Conservation (phyloP, 305 asterid species). For the Withania somnifera region DNA sequence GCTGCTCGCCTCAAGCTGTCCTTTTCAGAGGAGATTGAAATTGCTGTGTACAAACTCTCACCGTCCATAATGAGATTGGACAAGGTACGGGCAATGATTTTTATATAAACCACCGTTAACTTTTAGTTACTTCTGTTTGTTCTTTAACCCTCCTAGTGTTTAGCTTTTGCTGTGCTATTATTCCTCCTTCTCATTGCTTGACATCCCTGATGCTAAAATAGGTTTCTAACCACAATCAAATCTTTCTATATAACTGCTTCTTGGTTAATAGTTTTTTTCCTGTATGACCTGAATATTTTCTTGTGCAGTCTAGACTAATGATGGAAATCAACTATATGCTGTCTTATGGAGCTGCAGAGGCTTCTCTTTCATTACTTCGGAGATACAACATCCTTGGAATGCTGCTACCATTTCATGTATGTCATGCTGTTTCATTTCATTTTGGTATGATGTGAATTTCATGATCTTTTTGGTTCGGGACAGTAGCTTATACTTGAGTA, state of each 20-base stretch:
- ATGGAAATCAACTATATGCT: conserved; percentile 86
- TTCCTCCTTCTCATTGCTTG: background rate
- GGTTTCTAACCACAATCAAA: background rate
- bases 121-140: background rate
- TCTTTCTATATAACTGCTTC: background rate
- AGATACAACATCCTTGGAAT: conserved; percentile 57
- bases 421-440: conserved; percentile 10
- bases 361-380: conserved; percentile 61
- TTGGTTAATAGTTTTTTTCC: background rate
- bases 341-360: conserved; percentile 90
- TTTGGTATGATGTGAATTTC: background rate
- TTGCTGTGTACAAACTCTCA: conserved; percentile 51
- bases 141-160: background rate
- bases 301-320: conserved; percentile 53
- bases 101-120: background rate
- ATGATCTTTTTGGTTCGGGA: conserved; percentile 1
- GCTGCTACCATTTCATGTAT: conserved; percentile 79
- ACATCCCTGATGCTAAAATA: background rate
- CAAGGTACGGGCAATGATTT: conserved; percentile 28
- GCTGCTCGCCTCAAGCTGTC: conserved; percentile 89
- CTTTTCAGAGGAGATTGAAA: conserved; percentile 58
- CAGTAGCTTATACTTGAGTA: conserved; percentile 6
- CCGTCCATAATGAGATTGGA: conserved; percentile 36
- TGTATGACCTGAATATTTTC: conserved; percentile 14
- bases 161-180: background rate